These are phyloP conservation scores for Penicillium argentinense DNA, from an alignment of 495 filamentous ascomycete species.

Conservation along the genomic window DNA sequence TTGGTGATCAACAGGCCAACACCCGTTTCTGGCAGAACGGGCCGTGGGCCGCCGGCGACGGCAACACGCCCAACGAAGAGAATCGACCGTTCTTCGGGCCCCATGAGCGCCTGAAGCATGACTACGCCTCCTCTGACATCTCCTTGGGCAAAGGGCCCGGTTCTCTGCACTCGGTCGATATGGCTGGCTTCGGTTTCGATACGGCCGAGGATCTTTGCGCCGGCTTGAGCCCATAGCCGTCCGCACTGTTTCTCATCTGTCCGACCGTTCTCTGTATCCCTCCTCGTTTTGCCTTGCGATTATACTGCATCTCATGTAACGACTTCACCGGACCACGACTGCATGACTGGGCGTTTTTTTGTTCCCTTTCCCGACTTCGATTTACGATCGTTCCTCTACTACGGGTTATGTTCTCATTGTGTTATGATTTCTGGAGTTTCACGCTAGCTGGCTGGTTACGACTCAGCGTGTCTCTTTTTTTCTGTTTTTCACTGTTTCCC, in stretches of 20 bases:
- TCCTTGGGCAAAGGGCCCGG: conserved; percentile 47
- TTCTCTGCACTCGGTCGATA: conserved; percentile 49
- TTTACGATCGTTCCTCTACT: conserved; percentile 23
- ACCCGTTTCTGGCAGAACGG: conserved; percentile 51
- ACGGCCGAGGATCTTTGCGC: conserved; percentile 37
- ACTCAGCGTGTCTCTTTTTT: conserved; percentile 28
- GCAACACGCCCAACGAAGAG: conserved; percentile 51
- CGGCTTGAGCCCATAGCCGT: conserved; percentile 40
- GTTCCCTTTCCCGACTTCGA: conserved; percentile 26
- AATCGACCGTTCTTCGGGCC: conserved; percentile 49
- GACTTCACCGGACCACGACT: conserved; percentile 48
- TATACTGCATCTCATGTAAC: conserved; percentile 46
- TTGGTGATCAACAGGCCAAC: conserved; percentile 50
- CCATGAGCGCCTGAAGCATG: conserved; percentile 49
- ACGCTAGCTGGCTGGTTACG: conserved; percentile 39
- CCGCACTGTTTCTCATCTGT: neutral
- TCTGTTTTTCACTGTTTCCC: conserved; percentile 10
- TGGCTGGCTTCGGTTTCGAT: conserved; percentile 50
- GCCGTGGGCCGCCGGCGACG: conserved; percentile 48
- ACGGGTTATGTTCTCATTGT: conserved; percentile 28
- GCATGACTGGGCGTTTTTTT: conserved; percentile 50
- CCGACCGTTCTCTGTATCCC: conserved; percentile 12
- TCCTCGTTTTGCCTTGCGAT: conserved; percentile 29
- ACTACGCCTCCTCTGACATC: conserved; percentile 51
- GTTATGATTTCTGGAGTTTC: conserved; percentile 32